Evolutionary conservation across 805 yeast genomes (phyloP).

Genomic region (Kregervanrija pseudodelftensis): DNA sequence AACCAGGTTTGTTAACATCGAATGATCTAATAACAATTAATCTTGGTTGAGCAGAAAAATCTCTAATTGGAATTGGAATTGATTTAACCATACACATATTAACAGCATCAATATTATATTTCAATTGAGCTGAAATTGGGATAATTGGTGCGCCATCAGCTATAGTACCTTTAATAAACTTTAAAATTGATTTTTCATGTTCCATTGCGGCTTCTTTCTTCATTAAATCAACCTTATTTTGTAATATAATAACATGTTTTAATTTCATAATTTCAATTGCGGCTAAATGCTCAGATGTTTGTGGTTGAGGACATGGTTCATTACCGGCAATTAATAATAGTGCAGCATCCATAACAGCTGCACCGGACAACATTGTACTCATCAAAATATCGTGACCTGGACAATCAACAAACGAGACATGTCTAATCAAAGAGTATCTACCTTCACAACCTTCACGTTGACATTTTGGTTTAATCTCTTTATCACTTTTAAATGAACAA

Average conservation of each 20-base stretch:
- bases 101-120: slow-evolving; percentile 97
- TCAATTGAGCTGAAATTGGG: slow-evolving; percentile 97
- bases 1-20: slow-evolving; percentile 98
- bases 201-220: slow-evolving; percentile 94
- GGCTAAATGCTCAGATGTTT: slow-evolving; percentile 97
- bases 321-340: slow-evolving; percentile 93
- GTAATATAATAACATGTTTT: slow-evolving; percentile 91
- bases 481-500: slow-evolving; percentile 88
- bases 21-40: slow-evolving; percentile 96
- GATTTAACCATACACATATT: slow-evolving; percentile 92
- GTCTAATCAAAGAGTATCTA: slow-evolving; percentile 85
- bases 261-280: slow-evolving; percentile 99
- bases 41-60: slow-evolving; percentile 88
- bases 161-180: slow-evolving; percentile 93
- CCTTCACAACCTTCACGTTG: slow-evolving; percentile 83
- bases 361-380: slow-evolving; percentile 99
- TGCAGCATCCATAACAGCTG: slow-evolving; percentile 99
- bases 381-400: slow-evolving; percentile 99
- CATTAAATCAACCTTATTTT: slow-evolving; percentile 98
- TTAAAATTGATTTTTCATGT: slow-evolving; percentile 87
- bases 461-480: slow-evolving; percentile 91
- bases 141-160: slow-evolving; percentile 99
- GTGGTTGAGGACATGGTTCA: slow-evolving; percentile 99
- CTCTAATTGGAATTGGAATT: slow-evolving; percentile 95
- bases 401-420: slow-evolving; percentile 98